A percentile compares a stretch with the other conserved stretches of the same genome.
These are phyloP conservation scores for Inonotus obliquus DNA, from an alignment of 1,284 basidiomycete species.

Conservation along the genomic window DNA sequence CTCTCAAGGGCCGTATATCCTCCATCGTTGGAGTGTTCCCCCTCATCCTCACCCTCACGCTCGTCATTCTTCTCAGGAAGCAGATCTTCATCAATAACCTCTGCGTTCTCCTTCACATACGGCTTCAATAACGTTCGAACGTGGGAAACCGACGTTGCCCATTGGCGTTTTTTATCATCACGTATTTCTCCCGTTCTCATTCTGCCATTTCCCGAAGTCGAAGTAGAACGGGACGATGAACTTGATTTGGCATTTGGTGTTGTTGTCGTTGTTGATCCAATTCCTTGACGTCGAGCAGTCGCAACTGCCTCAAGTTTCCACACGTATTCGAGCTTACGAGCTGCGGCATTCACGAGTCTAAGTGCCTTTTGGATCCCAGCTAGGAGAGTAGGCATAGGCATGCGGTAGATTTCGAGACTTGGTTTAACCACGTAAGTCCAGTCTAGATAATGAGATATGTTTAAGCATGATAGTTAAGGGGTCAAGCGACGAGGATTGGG, in stretches of 20 bases:
- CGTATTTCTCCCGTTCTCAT: too few species aligned
- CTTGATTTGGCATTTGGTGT: too few species aligned
- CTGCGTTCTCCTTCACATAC: not conserved
- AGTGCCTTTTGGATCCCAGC: slow-evolving; percentile 6
- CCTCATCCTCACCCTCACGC: too few species aligned
- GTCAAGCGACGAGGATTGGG: not conserved
- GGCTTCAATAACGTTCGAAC: not conserved
- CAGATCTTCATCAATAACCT: not conserved
- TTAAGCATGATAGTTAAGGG: not conserved
- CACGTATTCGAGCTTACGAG: not conserved
- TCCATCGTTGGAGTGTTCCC: too few species aligned
- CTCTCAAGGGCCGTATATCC: too few species aligned
- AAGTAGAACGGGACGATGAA: too few species aligned
- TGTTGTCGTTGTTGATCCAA: not conserved
- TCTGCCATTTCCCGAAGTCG: too few species aligned
- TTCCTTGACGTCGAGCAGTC: not conserved
- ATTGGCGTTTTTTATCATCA: not conserved
- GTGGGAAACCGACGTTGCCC: not conserved
- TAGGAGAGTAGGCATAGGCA: slow-evolving; percentile 13
- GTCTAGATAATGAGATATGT: not conserved
- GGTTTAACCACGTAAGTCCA: slow-evolving; percentile 19
- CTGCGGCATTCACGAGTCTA: not conserved
- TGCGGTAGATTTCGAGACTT: slow-evolving; percentile 15
- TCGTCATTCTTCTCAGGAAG: not conserved
- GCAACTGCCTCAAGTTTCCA: not conserved